These are phyloP conservation scores for Ustilago tritici DNA, from an alignment of 1,284 basidiomycete genomes.

Conservation along the genomic window DNA sequence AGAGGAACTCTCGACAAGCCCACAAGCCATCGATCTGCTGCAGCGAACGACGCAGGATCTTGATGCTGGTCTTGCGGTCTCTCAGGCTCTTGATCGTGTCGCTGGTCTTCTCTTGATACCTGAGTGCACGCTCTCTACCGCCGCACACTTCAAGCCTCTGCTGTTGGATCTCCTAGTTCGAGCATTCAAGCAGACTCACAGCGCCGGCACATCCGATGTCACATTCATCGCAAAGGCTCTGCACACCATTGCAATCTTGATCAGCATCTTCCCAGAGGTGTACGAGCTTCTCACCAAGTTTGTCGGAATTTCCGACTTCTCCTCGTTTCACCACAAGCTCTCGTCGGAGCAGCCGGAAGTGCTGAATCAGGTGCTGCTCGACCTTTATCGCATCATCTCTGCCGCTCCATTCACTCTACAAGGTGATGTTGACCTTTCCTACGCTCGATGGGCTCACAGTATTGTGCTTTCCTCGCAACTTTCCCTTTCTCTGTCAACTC, in stretches of 20 bases:
- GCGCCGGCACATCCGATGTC: constrained; percentile 8
- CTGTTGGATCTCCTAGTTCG: constrained; percentile 64
- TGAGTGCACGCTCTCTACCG: constrained; percentile 52
- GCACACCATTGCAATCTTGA: constrained; percentile 36
- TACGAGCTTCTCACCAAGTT: constrained; percentile 45
- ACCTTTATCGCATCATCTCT: constrained; percentile 28
- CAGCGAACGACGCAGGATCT: constrained; percentile 10
- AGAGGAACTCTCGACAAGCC: constrained; percentile 15
- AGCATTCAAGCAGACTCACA: constrained; percentile 39
- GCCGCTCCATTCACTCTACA: constrained; percentile 21
- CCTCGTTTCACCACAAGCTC: constrained; percentile 18
- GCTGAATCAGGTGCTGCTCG: constrained; percentile 40
- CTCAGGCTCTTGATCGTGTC: constrained; percentile 53
- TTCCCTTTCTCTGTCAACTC: constrained; percentile 28
- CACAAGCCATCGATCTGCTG: background rate
- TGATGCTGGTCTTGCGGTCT: constrained; percentile 8
- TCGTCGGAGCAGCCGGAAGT: constrained; percentile 10
- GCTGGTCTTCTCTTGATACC: constrained; percentile 62
- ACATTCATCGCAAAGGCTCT: constrained; percentile 24
- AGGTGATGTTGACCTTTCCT: constrained; percentile 14
- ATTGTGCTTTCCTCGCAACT: constrained; percentile 19
- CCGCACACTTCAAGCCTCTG: constrained; percentile 62
- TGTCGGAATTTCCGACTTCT: constrained; percentile 10
- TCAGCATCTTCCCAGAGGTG: constrained; percentile 60
- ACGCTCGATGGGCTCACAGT: constrained; percentile 29